phyloP scores from a whole-genome alignment of 2,329 filamentous ascomycete genomes.

The Apiospora marii region DNA sequence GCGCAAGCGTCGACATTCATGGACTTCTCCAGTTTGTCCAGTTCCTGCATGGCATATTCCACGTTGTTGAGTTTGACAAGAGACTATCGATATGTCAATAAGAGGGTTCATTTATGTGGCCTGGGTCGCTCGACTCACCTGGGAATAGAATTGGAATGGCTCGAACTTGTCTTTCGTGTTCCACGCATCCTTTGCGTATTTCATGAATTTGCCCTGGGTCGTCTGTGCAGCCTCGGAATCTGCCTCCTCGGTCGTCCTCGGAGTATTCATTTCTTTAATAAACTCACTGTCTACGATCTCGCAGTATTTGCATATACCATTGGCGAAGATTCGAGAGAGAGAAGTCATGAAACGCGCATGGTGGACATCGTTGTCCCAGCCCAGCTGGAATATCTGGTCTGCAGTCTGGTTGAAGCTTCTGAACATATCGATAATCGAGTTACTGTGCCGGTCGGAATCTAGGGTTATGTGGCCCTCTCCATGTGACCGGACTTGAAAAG shows the following conservation, averaged over 20 bases:
- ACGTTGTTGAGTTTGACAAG: conserved; percentile 98
- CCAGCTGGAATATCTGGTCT: conserved; percentile 83
- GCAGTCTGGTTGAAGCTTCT: conserved; percentile 91
- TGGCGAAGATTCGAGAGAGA: conserved; percentile 82
- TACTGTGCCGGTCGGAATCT: conserved; percentile 88
- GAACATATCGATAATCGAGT: conserved; percentile 93
- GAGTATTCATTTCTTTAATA: conserved; percentile 88
- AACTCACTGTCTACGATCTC: conserved; percentile 89
- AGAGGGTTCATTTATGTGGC: conserved; percentile 29
- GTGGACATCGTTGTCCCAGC: conserved; percentile 93
- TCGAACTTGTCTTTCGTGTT: conserved; percentile 91
- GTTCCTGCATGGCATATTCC: conserved; percentile 89
- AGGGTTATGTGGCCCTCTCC: conserved; percentile 68
- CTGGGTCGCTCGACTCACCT: conserved; percentile 63
- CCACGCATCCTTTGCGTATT: conserved; percentile 93
- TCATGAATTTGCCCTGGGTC: conserved; percentile 90
- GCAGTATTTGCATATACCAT: conserved; percentile 87
- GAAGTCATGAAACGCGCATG: conserved; percentile 98
- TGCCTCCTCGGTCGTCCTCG: conserved; percentile 82
- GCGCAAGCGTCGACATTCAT: conserved; percentile 94
- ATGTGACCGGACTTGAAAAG: conserved; percentile 78
- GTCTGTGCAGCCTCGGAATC: conserved; percentile 75
- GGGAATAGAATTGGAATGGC: conserved; percentile 94
- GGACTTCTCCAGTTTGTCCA: conserved; percentile 87
- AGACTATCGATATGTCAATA: conserved; percentile 62